Evolutionary conservation across 371 early-diverging fungal genomes (phyloP), one percentile per base, ranked within the genome.

Genomic region (Capillidium rhysosporum): DNA sequence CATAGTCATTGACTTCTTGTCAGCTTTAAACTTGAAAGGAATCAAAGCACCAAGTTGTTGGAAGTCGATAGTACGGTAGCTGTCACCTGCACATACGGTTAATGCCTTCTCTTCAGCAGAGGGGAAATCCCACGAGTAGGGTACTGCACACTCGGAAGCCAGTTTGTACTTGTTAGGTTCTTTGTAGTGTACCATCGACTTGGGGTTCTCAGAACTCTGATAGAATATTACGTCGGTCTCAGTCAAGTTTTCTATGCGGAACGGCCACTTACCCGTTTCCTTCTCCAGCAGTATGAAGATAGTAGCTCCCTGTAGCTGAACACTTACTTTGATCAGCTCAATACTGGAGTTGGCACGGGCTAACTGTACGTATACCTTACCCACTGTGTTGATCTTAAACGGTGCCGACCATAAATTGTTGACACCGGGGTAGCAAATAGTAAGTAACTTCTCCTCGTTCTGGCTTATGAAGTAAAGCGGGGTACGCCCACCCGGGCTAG

Each of bases 121-220:
- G 18, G 97, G 98, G 55, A 77, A 66, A 58, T 98, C 98, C 92
- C 94, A 95, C 0, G 97, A 82, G 56, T 93, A 98, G n/a, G 79
- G 72, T 56, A 81, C 66, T 1, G 80, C 64, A 57, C 76, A 68
- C 10, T 77, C 76, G 0, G 82, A 66, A 21, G 74, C 67, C 43
- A 89, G 62, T 16, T 61, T 60, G 61, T 87, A 92, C 16, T 29
- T 40, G 12, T 18, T 51, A 34, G 45, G 39, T 34, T 45, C 49
- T 5, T 26, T 26, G 25, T 18, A 21, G 5, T 38, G 46, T 26
- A 46, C 45, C 16, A 43, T 43, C 38, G 26, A 31, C 24, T 28
- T n/a, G 46, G 55, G 34, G 23, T 14, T 28, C 26, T 20, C 49
- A 16, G 16, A 79, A 57, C 75, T 69, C 69, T 96, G 94, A 66